phyloP scores from a whole-genome alignment of 805 yeast genomes.

The Cyberlindnera nakhonratchasimensis region DNA sequence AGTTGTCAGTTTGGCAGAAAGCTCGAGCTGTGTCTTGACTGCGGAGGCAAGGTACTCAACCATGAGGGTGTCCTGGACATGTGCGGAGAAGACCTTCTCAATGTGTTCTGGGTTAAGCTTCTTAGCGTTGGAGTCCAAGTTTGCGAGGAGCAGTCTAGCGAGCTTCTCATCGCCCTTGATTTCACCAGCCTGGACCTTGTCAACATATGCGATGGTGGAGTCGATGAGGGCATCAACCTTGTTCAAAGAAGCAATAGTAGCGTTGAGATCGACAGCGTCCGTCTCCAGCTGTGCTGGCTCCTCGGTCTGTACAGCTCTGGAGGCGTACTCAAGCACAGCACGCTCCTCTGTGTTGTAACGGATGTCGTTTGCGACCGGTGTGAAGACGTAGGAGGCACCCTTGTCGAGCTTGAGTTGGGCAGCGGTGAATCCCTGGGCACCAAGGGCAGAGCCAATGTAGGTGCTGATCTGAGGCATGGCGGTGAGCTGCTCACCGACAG shows the following conservation, averaged over 20 bases:
- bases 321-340: slow-evolving; percentile 48
- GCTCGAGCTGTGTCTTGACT: slow-evolving; percentile 78
- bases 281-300: slow-evolving; percentile 30
- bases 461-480: slow-evolving; percentile 54
- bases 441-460: slow-evolving; percentile 76
- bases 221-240: slow-evolving; percentile 47
- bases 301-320: slow-evolving; percentile 34
- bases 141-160: slow-evolving; percentile 63
- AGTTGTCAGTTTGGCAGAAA: slow-evolving; percentile 70
- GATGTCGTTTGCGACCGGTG: slow-evolving; percentile 69
- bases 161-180: slow-evolving; percentile 51
- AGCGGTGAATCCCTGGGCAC: slow-evolving; percentile 43
- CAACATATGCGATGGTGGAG: slow-evolving; percentile 46
- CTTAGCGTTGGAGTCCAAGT: slow-evolving; percentile 49
- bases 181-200: slow-evolving; percentile 39
- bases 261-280: slow-evolving; percentile 40
- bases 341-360: slow-evolving; percentile 56
- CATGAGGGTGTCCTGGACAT: slow-evolving; percentile 76
- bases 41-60: slow-evolving; percentile 80
- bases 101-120: slow-evolving; percentile 45
- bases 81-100: slow-evolving; percentile 60
- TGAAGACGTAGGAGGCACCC: slow-evolving; percentile 54
- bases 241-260: slow-evolving; percentile 43
- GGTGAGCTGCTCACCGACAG: slow-evolving; percentile 38
- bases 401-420: slow-evolving; percentile 37